Percentiles rank a stretch among this genome's conserved stretches.
Evolutionary conservation across 2,329 filamentous ascomycete genomes (phyloP).

Genomic region (Colletotrichum neosansevieriae): DNA sequence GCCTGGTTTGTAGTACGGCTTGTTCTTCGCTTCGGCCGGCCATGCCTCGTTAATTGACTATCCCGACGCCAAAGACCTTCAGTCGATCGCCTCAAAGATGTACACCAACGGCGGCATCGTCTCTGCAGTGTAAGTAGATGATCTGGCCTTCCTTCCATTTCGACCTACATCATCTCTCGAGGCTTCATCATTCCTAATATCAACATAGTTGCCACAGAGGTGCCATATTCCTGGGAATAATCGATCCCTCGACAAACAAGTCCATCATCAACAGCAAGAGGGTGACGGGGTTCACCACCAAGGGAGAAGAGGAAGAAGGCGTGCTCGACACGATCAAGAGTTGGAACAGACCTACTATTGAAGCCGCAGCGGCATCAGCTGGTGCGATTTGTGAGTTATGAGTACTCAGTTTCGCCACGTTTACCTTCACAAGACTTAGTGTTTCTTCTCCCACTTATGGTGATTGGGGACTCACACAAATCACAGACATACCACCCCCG

Average conservation of each 20-base stretch:
- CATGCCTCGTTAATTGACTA: constrained; percentile 62
- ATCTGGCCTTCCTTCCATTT: not conserved
- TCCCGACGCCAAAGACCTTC: constrained; percentile 54
- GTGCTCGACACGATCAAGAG: constrained; percentile 48
- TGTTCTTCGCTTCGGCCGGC: constrained; percentile 58
- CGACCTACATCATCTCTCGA: too few relatives aligned
- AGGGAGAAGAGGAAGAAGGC: constrained; percentile 51
- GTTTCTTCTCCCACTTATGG: too few relatives aligned
- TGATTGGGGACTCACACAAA: not conserved
- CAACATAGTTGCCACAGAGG: constrained; percentile 49
- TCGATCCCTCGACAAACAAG: constrained; percentile 49
- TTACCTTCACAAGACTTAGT: too few relatives aligned
- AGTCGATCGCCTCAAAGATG: constrained; percentile 55
- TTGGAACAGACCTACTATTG: constrained; percentile 50
- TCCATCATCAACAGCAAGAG: constrained; percentile 52
- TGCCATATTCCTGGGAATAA: constrained; percentile 52
- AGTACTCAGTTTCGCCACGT: too few relatives aligned
- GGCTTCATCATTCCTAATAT: too few relatives aligned
- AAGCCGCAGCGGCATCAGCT: constrained; percentile 48
- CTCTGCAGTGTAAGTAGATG: constrained; percentile 49
- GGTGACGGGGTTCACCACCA: constrained; percentile 55
- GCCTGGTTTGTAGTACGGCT: constrained; percentile 43
- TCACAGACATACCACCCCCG: constrained; percentile 38
- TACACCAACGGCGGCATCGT: constrained; percentile 56
- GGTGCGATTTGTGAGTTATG: constrained; percentile 48